These are phyloP conservation scores for Entomortierella parvispora DNA, from an alignment of 192 early-diverging fungal genomes.

Conservation along the genomic window DNA sequence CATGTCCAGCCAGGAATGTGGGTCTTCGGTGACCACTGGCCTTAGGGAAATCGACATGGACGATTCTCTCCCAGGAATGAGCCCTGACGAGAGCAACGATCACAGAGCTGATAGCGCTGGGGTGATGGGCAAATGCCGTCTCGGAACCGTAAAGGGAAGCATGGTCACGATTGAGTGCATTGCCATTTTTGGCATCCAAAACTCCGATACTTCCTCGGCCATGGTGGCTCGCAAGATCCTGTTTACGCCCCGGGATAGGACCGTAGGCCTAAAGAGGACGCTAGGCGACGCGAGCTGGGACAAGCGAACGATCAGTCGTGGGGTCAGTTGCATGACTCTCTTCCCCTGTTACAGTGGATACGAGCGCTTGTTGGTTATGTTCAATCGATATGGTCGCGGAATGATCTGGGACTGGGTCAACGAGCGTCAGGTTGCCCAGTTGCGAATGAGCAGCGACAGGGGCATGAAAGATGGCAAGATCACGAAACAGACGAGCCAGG, in stretches of 20 bases:
- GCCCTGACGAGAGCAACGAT: too few relatives aligned
- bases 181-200: constrained; percentile 28
- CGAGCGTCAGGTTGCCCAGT: constrained; percentile 23
- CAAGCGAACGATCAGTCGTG: constrained; percentile 22
- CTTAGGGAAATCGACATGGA: too few relatives aligned
- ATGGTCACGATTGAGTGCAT: constrained; percentile 28
- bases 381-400: constrained; percentile 30
- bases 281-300: not conserved
- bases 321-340: constrained; percentile 36
- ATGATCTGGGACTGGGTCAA: constrained; percentile 49
- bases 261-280: too few relatives aligned
- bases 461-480: too few relatives aligned
- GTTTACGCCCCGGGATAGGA: constrained; percentile 11
- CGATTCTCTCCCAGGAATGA: too few relatives aligned
- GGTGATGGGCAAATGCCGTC: too few relatives aligned
- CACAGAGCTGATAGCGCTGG: too few relatives aligned
- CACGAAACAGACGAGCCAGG: not conserved
- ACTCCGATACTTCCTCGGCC: constrained; percentile 17
- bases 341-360: constrained; percentile 29
- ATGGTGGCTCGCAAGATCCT: constrained; percentile 31
- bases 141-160: not conserved
- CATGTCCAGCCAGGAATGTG: too few relatives aligned
- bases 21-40: too few relatives aligned
- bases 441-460: constrained; percentile 16
- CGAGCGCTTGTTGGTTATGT: constrained; percentile 26